Evolutionary conservation across 805 yeast genomes (phyloP).

Genomic region (Nakazawaea laoshanensis): DNA sequence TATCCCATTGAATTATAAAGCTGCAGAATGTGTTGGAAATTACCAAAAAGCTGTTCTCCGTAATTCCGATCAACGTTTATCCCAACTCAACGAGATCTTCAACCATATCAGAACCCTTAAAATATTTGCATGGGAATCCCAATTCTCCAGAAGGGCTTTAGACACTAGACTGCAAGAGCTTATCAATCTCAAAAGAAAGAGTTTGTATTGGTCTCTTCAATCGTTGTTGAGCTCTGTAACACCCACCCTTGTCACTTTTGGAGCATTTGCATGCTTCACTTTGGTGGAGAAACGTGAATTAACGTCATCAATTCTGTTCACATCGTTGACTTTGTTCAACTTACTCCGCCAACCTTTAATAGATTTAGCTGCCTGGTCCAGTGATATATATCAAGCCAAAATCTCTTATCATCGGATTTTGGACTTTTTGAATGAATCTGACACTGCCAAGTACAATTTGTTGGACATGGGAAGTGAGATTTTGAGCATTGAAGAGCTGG

Average conservation of each 20-base stretch:
- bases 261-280: conserved; percentile 35
- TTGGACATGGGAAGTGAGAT: conserved; percentile 20
- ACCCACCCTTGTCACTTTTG: conserved; percentile 33
- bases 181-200: conserved; percentile 23
- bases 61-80: conserved; percentile 34
- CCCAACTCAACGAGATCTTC: conserved; percentile 37
- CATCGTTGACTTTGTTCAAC: conserved; percentile 36
- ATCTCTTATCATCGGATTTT: conserved; percentile 7
- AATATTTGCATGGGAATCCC: conserved; percentile 37
- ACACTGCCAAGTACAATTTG: conserved; percentile 35
- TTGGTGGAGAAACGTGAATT: conserved; percentile 30
- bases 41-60: conserved; percentile 27
- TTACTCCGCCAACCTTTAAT: conserved; percentile 34
- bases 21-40: conserved; percentile 24
- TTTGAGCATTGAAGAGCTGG: conserved; percentile 16
- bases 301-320: conserved; percentile 38
- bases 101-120: conserved; percentile 36
- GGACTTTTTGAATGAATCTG: conserved; percentile 32
- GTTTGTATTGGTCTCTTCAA: conserved; percentile 26
- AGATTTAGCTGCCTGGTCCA: conserved; percentile 8
- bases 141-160: conserved; percentile 30
- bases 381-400: conserved; percentile 3
- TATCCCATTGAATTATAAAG: conserved; percentile 31
- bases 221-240: conserved; percentile 31
- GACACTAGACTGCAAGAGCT: conserved; percentile 30